Base-by-base conservation (phyloP, 2,329 filamentous ascomycete genomes). In the Helminthosporium solani region DNA sequence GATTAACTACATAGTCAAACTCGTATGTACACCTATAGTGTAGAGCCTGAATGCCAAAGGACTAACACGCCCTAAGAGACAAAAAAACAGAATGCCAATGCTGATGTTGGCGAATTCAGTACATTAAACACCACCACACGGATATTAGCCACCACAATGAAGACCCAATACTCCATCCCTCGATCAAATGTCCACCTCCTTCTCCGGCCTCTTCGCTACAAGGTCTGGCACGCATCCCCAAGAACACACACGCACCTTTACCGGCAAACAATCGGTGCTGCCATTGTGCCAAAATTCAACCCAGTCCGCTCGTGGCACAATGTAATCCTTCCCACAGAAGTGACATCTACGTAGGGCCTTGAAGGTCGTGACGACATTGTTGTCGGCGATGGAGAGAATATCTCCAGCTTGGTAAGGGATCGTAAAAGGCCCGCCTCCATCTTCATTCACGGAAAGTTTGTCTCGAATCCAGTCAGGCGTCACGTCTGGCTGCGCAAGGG, bases 301-400 rank as follows among this genome's bases (percentile, higher is more conserved):
- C 66, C 65, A 68, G 41, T 62, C 60, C 2, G 64, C 64, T 23
- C 58, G 45, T 1, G 63, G 44, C 3, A 66, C 49, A n/a, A 65
- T 42, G 40, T 62, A 69, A 7, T 57, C 40, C 16, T 56, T 60
- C 9, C 50, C 53, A 41, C 66, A 69, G 9, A 45, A 34, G 28
- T 64, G 57, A 28, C 66, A 68, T 14, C 47, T 42, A 14, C 54
- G 60, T 20, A 63, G 54, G 4, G 56, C 44, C 30, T 14, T 25
- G 20, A 30, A 31, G 20, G 35, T 33, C 27, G n/a, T 20, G 21
- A 12, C 33, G 9, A 35, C 12, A 7, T 21, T 35, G 3, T 40
- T 40, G 3, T 18, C 16, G 14, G 37, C 37, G 7, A n/a, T 7
- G 37, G 9, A 18, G 7, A 41, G 39, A 3, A 20, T 18, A 2